These are phyloP conservation scores for Dovyalis caffra DNA, from an alignment of 345 rosid species.

Conservation along the genomic window DNA sequence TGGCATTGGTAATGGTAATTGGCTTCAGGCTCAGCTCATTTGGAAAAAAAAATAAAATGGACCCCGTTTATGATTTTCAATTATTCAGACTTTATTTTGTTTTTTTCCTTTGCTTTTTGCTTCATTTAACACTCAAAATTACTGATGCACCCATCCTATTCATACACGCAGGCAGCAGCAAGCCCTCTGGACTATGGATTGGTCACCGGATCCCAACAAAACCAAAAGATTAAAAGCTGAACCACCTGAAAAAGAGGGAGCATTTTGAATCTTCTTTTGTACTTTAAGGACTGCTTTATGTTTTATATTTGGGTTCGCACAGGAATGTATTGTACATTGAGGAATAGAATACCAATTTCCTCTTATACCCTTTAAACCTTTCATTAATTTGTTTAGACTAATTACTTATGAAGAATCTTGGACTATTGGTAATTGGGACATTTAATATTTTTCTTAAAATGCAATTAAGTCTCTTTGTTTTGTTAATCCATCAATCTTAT, in stretches of 20 bases:
- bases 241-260: background rate
- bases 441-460: no score
- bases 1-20: background rate
- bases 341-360: background rate
- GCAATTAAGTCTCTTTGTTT: no score
- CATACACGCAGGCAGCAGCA: background rate
- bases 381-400: background rate
- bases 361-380: background rate
- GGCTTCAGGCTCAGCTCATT: background rate
- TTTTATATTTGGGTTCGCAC: background rate
- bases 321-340: background rate
- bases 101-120: background rate
- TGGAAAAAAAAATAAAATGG: no score
- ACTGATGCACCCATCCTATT: background rate
- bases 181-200: background rate
- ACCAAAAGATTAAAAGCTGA: background rate
- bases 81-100: conserved; percentile 4
- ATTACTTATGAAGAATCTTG: no score
- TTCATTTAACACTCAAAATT: background rate
- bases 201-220: background rate
- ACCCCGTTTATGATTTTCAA: conserved; percentile 1
- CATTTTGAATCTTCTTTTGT: background rate
- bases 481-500: no score
- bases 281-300: background rate
- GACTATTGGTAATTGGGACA: no score